Conservation (phyloP, 73 alveolate genomes). For the Stentor coeruleus region DNA sequence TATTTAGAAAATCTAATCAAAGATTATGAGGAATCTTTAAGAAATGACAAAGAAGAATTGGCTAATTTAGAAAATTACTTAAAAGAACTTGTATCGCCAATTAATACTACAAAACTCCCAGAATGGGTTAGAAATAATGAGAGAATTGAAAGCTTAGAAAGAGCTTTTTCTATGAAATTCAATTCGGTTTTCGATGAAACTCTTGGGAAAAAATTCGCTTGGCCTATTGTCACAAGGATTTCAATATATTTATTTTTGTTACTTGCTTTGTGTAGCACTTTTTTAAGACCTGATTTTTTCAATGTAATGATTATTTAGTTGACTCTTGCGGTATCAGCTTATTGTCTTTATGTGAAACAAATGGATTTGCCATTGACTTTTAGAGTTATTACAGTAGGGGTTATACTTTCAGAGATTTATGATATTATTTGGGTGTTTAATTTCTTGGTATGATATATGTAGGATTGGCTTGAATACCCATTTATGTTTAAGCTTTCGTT, state of each 20-base stretch:
- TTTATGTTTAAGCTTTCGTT: neutral
- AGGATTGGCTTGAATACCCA: conserved; percentile 11
- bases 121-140: neutral
- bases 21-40: neutral
- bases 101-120: neutral
- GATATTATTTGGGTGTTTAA: neutral
- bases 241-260: neutral
- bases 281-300: conserved; percentile 18
- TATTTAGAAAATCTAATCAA: neutral
- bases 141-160: neutral
- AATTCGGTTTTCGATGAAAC: neutral
- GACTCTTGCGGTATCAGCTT: neutral
- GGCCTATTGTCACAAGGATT: neutral
- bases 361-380: neutral
- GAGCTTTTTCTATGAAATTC: neutral
- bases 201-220: neutral
- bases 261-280: neutral
- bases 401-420: neutral
- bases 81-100: neutral
- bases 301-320: conserved; percentile 15
- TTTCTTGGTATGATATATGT: neutral
- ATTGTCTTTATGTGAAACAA: neutral
- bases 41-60: neutral
- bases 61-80: neutral
- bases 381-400: neutral